Percentiles rank a stretch among this genome's conserved stretches.
Conservation (phyloP, 805 yeast genomes). For the Metschnikowia aberdeeniae region DNA sequence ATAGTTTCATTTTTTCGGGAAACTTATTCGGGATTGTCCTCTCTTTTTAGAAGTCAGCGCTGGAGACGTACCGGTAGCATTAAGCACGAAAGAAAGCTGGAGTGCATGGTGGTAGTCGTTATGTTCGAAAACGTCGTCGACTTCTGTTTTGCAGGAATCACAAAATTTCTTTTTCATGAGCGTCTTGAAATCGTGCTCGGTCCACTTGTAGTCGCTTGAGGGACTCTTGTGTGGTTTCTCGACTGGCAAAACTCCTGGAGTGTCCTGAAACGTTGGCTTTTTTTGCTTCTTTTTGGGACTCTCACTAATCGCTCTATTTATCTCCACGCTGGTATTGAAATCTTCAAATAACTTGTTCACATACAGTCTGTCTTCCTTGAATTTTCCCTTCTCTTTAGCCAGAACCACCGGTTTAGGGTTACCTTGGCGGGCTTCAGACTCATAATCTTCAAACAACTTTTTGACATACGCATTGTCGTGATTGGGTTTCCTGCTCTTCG, state of each 20-base stretch:
- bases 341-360: conserved; percentile 25
- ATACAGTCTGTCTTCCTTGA: conserved; percentile 24
- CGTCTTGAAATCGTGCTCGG: conserved; percentile 14
- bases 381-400: conserved; percentile 6
- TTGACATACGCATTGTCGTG: conserved; percentile 15
- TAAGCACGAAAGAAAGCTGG: conserved; percentile 43
- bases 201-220: neutral
- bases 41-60: neutral
- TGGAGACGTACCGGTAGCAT: conserved; percentile 9
- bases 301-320: conserved; percentile 7
- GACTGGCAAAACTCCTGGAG: neutral
- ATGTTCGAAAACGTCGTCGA: conserved; percentile 44
- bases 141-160: conserved; percentile 21
- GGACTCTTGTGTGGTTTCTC: neutral
- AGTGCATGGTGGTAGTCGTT: conserved; percentile 52
- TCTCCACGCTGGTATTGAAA: conserved; percentile 11
- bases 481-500: conserved; percentile 2
- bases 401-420: neutral
- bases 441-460: conserved; percentile 19
- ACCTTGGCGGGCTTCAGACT: conserved; percentile 10
- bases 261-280: neutral
- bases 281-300: conserved; percentile 7
- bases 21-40: neutral
- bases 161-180: conserved; percentile 23
- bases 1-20: neutral